Base-by-base conservation (phyloP, 2,329 filamentous ascomycete species). In the Penicillium sclerotiorum region DNA sequence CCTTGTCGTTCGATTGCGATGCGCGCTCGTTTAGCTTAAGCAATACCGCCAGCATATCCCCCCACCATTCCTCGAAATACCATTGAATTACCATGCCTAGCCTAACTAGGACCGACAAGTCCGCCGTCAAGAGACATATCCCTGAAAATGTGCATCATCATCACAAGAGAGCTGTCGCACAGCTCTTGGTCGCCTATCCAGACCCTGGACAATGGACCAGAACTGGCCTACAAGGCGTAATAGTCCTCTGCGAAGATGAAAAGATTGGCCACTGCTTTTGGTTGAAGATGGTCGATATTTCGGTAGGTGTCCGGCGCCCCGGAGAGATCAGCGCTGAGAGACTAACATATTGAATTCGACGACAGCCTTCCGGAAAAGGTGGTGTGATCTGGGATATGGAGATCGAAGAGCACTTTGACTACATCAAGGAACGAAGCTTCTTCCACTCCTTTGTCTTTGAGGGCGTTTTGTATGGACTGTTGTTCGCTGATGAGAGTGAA, bases 361-460 rank as follows among this genome's bases (percentile, higher is more conserved):
- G 50, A 41, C 45, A 93, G 87, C 81, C 90, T 49, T 79, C 87
- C 43, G 86, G 85, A 67, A 84, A 88, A 68, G 92, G 93, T 50
- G 93, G 92, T 50, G 91, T 96, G 43, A 87, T 96, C 64, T 96
- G 90, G 90, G 92, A 96, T 66, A 93, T 97, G 75, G 94, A 99
- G 74, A 90, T 99, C 63, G 99, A 95, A 75, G 93, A 99, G 62
- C 86, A 85, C 43, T 97, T 95, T 80, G 80, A 81, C 56, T 99
- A 97, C 78, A 96, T 96, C 74, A 93, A 96, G 68, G 94, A 99
- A 70, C 87, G 94, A 54, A 93, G 90, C 52, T 99, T 96, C 75
- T 99, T 99, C 75, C 92, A 97, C 73, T 91, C 90, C 5, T 99
- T 99, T 69, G 94, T 99, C 75, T 82, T 96, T 48, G 92, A 97